Base-by-base conservation (phyloP, 768 basidiomycete genomes). In the Tylopilus vinaceipallidus region DNA sequence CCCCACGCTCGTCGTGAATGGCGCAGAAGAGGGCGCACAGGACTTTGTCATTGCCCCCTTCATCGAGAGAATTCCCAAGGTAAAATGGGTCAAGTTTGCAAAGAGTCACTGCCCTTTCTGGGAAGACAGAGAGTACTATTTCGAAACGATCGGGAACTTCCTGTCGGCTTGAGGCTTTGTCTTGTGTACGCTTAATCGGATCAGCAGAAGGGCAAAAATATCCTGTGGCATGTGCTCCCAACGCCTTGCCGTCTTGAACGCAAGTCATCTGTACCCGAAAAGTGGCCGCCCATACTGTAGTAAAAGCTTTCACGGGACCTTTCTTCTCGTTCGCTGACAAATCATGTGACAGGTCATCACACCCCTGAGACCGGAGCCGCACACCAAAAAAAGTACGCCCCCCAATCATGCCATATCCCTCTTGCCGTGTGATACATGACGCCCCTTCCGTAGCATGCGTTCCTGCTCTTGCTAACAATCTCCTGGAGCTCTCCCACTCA, bases 1-100 rank as follows among this genome's bases (percentile, higher is more conserved):
- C 7, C 72, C 74, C 0, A 72, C 70, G 2, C 60, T 80, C 36
- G 56, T 73, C 6, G 64, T 65, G 24, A 74, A 74, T 27, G 70
- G 68, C 4, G 49, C 60, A 6, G 59, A 69, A 53, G 75, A 75
- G 41, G 58, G 61, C 24, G 70, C 69, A 43, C 58, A 64, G 17
- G 71, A 75, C 49, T 57, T 55, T 19, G 63, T 60, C 14, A 40
- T 69, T 3, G 49, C 41, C 10, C 73, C 71, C 0, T 73, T 66
- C 36, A 62, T 73, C 40, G 52, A 59, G 42, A 56, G 60, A 0
- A 62, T 67, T 13, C 59, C 60, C 7, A 69, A 62, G 38, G 56
- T 69, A 16, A 71, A 71, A 35, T 71, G 69, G 68, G 60, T 69
- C 8, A 62, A 67, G 44, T 54, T 68, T 40, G 56, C 62, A 17